Conservation (phyloP, 2,329 filamentous ascomycete species). For the Septoria petroselini region DNA sequence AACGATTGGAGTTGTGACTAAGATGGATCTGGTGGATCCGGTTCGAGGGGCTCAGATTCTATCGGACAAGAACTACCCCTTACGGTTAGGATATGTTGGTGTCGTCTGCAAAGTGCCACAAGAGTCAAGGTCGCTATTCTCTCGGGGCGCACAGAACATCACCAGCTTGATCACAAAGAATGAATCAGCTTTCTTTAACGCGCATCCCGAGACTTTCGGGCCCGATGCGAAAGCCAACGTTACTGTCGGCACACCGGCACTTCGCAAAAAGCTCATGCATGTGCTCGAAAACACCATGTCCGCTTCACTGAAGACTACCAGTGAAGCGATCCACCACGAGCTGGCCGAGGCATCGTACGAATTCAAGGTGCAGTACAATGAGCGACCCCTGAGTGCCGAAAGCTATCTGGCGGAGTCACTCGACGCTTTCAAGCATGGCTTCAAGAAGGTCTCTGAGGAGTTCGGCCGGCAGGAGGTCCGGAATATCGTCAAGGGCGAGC, state of each 20-base stretch:
- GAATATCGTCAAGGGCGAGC: constrained; percentile 81
- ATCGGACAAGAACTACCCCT: constrained; percentile 84
- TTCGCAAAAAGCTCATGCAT: constrained; percentile 95
- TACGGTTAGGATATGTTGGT: constrained; percentile 93
- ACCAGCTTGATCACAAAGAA: constrained; percentile 79
- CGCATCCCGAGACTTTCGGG: constrained; percentile 78
- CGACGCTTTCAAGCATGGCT: constrained; percentile 95
- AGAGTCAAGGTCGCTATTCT: constrained; percentile 68
- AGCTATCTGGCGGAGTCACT: constrained; percentile 94
- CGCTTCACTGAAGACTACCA: constrained; percentile 80
- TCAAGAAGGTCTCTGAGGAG: constrained; percentile 85
- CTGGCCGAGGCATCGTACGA: constrained; percentile 96
- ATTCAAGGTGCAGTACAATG: constrained; percentile 99
- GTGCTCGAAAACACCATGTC: constrained; percentile 98
- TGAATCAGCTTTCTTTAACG: constrained; percentile 80
- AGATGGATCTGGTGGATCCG: constrained; percentile 95
- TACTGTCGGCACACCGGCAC: constrained; percentile 75
- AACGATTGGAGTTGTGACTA: constrained; percentile 97
- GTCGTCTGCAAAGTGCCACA: constrained; percentile 80
- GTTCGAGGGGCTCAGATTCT: constrained; percentile 73
- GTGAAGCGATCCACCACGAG: constrained; percentile 89
- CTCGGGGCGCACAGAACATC: constrained; percentile 75
- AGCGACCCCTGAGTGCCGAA: constrained; percentile 88
- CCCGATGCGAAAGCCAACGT: constrained; percentile 60
- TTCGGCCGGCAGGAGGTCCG: constrained; percentile 90